Percentiles rank a stretch among this genome's conserved stretches.
phyloP scores from a whole-genome alignment of 345 rosid genomes.

The Citropsis articulata region DNA sequence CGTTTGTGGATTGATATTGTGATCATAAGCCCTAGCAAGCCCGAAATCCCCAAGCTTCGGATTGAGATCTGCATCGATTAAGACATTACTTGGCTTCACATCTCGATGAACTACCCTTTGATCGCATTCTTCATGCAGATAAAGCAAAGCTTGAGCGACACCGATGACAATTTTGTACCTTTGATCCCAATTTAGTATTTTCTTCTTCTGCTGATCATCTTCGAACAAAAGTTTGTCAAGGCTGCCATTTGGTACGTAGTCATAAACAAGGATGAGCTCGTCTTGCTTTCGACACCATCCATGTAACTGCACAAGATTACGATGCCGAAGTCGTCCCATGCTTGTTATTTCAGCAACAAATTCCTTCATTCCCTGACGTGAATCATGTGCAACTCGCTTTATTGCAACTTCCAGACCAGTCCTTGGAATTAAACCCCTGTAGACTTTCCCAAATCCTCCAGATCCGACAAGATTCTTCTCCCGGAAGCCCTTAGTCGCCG shows the following conservation, averaged over 20 bases:
- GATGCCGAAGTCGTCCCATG: slow-evolving; percentile 37
- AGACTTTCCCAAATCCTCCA: slow-evolving; percentile 59
- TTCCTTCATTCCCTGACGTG: slow-evolving; percentile 36
- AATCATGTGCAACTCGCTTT: slow-evolving; percentile 30
- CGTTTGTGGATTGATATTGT: slow-evolving; percentile 22
- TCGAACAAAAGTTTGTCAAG: slow-evolving; percentile 30
- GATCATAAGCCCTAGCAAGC: slow-evolving; percentile 37
- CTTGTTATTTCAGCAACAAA: slow-evolving; percentile 37
- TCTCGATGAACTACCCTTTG: slow-evolving; percentile 41
- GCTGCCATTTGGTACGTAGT: slow-evolving; percentile 40
- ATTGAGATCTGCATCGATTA: slow-evolving; percentile 29
- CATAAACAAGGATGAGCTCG: slow-evolving; percentile 37
- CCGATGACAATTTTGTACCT: slow-evolving; percentile 31
- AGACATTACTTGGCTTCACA: slow-evolving; percentile 36
- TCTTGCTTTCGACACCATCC: slow-evolving; percentile 32
- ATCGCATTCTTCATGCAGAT: slow-evolving; percentile 39
- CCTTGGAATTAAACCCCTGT: slow-evolving; percentile 27
- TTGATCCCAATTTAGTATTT: slow-evolving; percentile 28
- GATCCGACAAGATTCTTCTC: slow-evolving; percentile 45
- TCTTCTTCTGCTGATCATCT: not conserved
- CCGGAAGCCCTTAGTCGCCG: slow-evolving; percentile 45
- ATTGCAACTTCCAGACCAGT: slow-evolving; percentile 25
- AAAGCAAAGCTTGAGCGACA: slow-evolving; percentile 28
- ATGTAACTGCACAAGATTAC: slow-evolving; percentile 30
- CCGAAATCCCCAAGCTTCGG: slow-evolving; percentile 28